phyloP scores from a whole-genome alignment of 345 rosid genomes.

The Litchi chinensis region DNA sequence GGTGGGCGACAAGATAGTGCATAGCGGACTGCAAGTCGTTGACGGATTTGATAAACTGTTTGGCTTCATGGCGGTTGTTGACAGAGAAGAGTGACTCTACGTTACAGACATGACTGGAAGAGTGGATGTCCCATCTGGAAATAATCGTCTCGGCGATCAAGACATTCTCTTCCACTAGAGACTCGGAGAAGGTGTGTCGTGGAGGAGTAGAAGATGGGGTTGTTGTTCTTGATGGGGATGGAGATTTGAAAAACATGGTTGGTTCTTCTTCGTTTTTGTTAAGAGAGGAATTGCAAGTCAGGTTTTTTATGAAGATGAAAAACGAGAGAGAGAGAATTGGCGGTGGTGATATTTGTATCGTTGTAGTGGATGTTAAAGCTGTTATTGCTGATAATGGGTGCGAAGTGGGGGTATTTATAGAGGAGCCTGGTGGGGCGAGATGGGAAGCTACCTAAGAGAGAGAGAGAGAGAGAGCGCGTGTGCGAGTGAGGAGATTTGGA shows the following conservation, averaged over 20 bases:
- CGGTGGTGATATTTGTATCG: background rate
- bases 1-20: constrained; percentile 40
- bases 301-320: background rate
- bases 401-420: too few species aligned
- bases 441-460: too few species aligned
- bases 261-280: constrained; percentile 24
- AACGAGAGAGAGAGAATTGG: background rate
- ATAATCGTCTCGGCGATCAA: constrained; percentile 43
- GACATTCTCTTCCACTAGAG: constrained; percentile 55
- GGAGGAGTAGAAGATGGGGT: constrained; percentile 39
- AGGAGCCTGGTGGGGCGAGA: too few species aligned
- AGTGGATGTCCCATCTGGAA: constrained; percentile 37
- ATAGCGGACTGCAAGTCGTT: constrained; percentile 62
- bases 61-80: constrained; percentile 50
- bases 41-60: constrained; percentile 48
- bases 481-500: too few species aligned
- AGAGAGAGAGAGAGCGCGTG: too few species aligned
- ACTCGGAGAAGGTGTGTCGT: constrained; percentile 52
- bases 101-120: constrained; percentile 19
- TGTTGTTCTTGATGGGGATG: constrained; percentile 24
- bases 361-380: too few species aligned
- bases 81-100: constrained; percentile 46
- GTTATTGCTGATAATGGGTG: too few species aligned
- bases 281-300: background rate
- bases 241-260: constrained; percentile 25